phyloP scores from a whole-genome alignment of 345 rosid genomes.

The Psidium friedrichsthalianum region DNA sequence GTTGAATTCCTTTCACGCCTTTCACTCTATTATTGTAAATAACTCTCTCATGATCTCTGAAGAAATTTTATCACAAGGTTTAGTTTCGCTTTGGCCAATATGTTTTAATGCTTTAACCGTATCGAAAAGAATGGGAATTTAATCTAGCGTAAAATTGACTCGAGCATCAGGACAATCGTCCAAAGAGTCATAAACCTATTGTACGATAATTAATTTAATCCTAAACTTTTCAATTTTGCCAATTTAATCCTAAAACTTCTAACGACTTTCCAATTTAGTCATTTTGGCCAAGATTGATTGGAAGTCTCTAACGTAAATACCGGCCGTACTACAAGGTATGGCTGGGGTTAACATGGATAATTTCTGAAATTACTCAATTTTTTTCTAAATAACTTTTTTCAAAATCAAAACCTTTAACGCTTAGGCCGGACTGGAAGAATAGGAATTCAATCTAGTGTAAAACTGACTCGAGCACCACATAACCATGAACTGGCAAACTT shows the following conservation, averaged over 20 bases:
- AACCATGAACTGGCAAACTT: neutral
- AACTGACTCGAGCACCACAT: neutral
- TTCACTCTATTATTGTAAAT: neutral
- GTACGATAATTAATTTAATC: neutral
- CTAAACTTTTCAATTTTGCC: too few species aligned
- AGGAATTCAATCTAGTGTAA: neutral
- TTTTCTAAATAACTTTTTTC: too few species aligned
- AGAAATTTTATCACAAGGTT: neutral
- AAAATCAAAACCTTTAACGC: too few species aligned
- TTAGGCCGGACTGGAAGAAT: neutral
- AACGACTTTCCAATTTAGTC: neutral
- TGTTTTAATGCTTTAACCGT: neutral
- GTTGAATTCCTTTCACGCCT: neutral
- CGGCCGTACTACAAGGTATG: fast-evolving
- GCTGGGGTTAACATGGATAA: fast-evolving
- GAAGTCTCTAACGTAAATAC: too few species aligned
- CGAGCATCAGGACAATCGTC: neutral
- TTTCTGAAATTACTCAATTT: neutral
- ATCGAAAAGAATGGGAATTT: neutral
- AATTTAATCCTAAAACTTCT: neutral
- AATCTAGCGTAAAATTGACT: neutral
- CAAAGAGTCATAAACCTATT: neutral
- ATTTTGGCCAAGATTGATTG: neutral
- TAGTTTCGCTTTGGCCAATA: neutral
- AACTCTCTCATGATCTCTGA: neutral